Percentiles rank a stretch among this genome's conserved stretches.
These are phyloP conservation scores for Colletotrichum cuscutae DNA, from an alignment of 2,329 filamentous ascomycete genomes.

Conservation along the genomic window DNA sequence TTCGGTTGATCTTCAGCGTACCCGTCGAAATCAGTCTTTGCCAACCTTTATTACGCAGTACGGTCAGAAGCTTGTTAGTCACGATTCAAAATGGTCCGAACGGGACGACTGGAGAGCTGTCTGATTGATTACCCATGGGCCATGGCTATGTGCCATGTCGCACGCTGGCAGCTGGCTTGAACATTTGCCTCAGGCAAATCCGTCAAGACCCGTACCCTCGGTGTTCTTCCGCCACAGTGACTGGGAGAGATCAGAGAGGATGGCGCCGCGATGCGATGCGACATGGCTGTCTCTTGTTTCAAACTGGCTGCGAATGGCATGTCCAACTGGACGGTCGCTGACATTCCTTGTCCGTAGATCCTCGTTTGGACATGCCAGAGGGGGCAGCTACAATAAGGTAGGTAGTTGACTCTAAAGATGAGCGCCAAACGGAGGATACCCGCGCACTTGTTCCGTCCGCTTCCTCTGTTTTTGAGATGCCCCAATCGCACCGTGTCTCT, in stretches of 20 bases:
- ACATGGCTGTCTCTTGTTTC: constrained; percentile 33
- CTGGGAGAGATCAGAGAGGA: constrained; percentile 4
- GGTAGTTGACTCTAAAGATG: not conserved
- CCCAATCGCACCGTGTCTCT: constrained; percentile 1
- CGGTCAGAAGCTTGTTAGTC: not conserved
- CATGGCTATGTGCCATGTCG: not conserved
- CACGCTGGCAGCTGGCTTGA: not conserved
- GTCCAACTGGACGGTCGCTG: not conserved
- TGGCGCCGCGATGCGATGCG: constrained; percentile 27
- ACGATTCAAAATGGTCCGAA: not conserved
- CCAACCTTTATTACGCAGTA: not conserved
- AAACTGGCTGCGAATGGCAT: constrained; percentile 22
- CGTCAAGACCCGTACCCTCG: constrained; percentile 26
- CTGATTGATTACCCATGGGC: not conserved
- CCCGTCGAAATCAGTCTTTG: not conserved
- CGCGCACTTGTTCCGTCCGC: not conserved
- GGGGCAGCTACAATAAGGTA: not conserved
- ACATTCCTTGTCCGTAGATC: constrained; percentile 16
- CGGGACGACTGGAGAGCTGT: not conserved
- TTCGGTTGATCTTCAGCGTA: not conserved
- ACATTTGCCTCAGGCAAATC: constrained; percentile 13
- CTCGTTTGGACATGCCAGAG: not conserved
- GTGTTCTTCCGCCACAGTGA: constrained; percentile 20
- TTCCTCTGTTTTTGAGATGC: not conserved
- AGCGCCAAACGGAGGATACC: not conserved